phyloP scores from a whole-genome alignment of 306 rosid genomes.

The Prunus dulcis region DNA sequence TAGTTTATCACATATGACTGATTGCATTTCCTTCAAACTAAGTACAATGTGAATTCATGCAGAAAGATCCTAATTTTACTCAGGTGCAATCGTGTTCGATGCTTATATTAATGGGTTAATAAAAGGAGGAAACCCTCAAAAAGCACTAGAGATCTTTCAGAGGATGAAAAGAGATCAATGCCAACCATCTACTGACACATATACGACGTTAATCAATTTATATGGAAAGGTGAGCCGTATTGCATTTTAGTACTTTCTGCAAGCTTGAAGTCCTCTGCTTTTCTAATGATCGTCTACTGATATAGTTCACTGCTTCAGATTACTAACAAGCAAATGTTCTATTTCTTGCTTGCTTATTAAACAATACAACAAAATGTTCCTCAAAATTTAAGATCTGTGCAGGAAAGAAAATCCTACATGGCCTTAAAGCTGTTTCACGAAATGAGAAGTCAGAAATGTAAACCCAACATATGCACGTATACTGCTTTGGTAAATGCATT shows the following conservation, averaged over 20 bases:
- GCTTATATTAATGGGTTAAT: conserved; percentile 83
- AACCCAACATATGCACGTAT: conserved; percentile 86
- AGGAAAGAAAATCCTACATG: conserved; percentile 78
- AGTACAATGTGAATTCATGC: conserved; percentile 12
- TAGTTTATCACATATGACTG: not conserved
- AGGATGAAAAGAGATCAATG: conserved; percentile 84
- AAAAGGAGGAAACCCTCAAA: conserved; percentile 61
- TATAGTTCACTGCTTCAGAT: not conserved
- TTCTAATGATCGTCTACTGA: not conserved
- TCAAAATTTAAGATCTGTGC: conserved; percentile 30
- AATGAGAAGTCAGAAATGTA: conserved; percentile 62
- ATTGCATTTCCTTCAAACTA: not conserved
- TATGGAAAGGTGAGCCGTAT: conserved; percentile 67
- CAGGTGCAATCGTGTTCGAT: conserved; percentile 78
- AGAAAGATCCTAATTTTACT: conserved; percentile 8
- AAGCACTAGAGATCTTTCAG: conserved; percentile 74
- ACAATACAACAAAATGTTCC: not conserved
- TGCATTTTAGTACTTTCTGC: not conserved
- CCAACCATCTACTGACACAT: conserved; percentile 65
- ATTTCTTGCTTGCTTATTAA: not conserved
- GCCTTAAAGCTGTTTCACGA: conserved; percentile 68
- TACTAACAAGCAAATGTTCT: not conserved
- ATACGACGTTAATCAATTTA: conserved; percentile 75
- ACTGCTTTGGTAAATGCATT: conserved; percentile 91
- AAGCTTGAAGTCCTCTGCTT: not conserved